Evolutionary conservation across 306 rosid species (phyloP).

Genomic region (Pueraria montana): DNA sequence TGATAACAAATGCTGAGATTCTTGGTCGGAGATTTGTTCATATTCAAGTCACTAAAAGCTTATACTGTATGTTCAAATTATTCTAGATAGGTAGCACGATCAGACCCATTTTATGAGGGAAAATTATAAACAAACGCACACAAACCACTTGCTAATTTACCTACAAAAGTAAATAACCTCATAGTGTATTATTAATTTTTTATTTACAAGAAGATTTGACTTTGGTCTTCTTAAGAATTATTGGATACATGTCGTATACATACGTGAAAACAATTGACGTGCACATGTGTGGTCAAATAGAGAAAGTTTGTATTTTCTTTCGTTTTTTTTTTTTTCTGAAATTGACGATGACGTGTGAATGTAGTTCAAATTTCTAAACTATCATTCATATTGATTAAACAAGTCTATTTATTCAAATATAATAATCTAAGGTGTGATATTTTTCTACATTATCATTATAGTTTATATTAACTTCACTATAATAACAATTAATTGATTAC

Average conservation of each 20-base stretch:
- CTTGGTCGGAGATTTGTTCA: not conserved
- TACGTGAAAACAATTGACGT: not conserved
- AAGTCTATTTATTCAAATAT: not conserved
- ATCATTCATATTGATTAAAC: not conserved
- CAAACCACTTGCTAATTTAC: not conserved
- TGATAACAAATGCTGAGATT: not conserved
- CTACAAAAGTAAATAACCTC: too few species aligned
- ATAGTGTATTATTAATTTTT: not conserved
- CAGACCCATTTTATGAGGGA: not conserved
- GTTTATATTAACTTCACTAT: not conserved
- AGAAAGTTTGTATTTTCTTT: not conserved
- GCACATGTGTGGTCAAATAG: not conserved
- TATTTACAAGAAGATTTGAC: not conserved
- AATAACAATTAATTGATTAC: not conserved
- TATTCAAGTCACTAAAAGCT: not conserved
- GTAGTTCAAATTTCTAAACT: not conserved
- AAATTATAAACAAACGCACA: not conserved
- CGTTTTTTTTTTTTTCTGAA: not conserved
- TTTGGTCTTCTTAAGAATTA: not conserved
- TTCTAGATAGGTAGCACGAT: not conserved
- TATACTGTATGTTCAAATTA: not conserved
- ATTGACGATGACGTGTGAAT: not conserved
- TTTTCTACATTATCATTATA: not conserved
- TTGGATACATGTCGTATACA: not conserved
- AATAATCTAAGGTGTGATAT: not conserved